Percentiles rank a stretch among this genome's conserved stretches.
phyloP scores from a whole-genome alignment of 1,284 basidiomycete species.

The Fomitopsis schrenkii region DNA sequence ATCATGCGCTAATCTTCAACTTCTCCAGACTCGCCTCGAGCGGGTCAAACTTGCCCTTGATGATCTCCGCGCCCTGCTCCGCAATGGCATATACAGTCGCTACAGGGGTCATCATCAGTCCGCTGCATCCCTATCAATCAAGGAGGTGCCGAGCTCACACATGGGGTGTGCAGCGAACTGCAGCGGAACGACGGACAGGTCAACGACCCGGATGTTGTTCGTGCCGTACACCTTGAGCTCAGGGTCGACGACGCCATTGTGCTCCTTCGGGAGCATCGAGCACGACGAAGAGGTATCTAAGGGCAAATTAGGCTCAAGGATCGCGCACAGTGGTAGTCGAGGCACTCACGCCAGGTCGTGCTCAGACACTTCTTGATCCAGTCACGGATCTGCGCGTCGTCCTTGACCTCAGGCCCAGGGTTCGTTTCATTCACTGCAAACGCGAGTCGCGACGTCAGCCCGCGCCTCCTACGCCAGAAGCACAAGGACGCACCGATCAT shows the following conservation, averaged over 20 bases:
- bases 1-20: background rate
- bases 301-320: background rate
- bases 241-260: conserved; percentile 26
- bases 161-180: conserved; percentile 27
- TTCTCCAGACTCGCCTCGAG: background rate
- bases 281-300: conserved; percentile 27
- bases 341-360: conserved; percentile 27
- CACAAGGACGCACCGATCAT: conserved; percentile 18
- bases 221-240: conserved; percentile 33
- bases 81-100: conserved; percentile 27
- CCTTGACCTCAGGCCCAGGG: conserved; percentile 29
- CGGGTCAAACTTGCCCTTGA: conserved; percentile 22
- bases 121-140: background rate
- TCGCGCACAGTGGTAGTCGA: background rate
- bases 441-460: background rate
- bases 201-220: conserved; percentile 33
- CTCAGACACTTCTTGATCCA: conserved; percentile 20
- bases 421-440: conserved; percentile 24
- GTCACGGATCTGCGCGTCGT: conserved; percentile 17
- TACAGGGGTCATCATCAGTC: conserved; percentile 10
- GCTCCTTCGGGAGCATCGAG: conserved; percentile 26
- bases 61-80: conserved; percentile 30
- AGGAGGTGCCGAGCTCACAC: conserved; percentile 10
- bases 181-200: conserved; percentile 28
- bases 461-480: background rate